Conservation (phyloP, 2,329 filamentous ascomycete species). For the Colletotrichum lini region DNA sequence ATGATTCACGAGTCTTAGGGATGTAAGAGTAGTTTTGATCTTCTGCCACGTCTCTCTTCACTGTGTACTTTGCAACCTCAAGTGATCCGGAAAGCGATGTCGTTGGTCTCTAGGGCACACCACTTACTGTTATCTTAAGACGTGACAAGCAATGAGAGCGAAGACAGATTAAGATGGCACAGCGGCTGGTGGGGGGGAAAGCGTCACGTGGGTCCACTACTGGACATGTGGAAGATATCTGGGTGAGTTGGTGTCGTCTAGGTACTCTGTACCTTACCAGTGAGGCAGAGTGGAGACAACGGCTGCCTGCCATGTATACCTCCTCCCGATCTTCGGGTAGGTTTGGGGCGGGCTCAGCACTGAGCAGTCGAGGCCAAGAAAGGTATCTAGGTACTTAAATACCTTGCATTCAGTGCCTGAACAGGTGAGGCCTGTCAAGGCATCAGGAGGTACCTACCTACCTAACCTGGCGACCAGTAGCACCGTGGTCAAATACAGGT, state of each 20-base stretch:
- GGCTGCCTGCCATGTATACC: background rate
- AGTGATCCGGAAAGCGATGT: constrained; percentile 7
- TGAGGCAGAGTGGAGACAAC: background rate
- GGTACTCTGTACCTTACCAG: background rate
- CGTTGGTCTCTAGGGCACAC: background rate
- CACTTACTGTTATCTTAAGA: background rate
- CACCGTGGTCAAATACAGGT: background rate
- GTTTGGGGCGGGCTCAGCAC: background rate
- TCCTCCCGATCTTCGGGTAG: background rate
- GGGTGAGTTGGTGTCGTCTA: too few relatives aligned
- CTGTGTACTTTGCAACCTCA: background rate
- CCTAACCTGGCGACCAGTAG: background rate
- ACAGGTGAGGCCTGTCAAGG: too few relatives aligned
- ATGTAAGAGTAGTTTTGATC: background rate
- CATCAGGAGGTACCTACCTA: background rate
- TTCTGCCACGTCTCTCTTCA: background rate
- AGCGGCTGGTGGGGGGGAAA: background rate
- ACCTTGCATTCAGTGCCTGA: too few relatives aligned
- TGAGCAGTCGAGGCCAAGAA: background rate
- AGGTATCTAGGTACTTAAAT: too few relatives aligned
- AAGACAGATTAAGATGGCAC: too few relatives aligned
- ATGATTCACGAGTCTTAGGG: background rate
- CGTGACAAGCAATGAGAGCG: too few relatives aligned
- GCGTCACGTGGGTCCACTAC: constrained; percentile 2
- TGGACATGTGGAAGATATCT: background rate